A percentile compares a stretch with the other conserved stretches of the same genome.
phyloP scores from a whole-genome alignment of 73 alveolate genomes.

The Paramecium primaurelia region DNA sequence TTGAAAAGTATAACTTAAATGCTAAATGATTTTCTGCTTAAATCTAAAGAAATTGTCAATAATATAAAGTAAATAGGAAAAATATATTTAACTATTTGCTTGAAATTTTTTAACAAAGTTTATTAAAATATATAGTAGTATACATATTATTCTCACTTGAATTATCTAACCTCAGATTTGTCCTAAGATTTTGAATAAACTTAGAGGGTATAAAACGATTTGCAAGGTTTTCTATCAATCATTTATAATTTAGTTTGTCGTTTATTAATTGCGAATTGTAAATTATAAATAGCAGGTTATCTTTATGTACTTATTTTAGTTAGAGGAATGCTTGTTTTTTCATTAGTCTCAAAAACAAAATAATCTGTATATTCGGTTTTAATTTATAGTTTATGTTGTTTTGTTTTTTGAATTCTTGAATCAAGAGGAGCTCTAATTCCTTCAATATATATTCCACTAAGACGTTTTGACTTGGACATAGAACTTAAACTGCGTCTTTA shows the following conservation, averaged over 20 bases:
- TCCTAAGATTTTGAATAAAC: background rate
- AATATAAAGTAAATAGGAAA: background rate
- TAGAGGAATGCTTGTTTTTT: background rate
- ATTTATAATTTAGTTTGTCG: background rate
- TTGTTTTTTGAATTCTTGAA: background rate
- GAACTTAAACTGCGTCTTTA: background rate
- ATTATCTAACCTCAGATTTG: background rate
- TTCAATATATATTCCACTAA: background rate
- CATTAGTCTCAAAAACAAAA: background rate
- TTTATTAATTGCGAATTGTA: background rate
- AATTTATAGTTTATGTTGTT: background rate
- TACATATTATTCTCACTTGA: background rate
- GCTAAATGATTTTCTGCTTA: background rate
- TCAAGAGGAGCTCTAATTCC: background rate
- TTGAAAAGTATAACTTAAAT: too few relatives aligned
- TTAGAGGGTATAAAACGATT: background rate
- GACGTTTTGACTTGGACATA: background rate
- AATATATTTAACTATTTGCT: background rate
- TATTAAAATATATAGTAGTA: background rate
- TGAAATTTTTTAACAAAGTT: background rate
- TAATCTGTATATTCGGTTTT: background rate
- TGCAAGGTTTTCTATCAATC: background rate
- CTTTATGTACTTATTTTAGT: background rate
- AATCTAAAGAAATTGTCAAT: background rate
- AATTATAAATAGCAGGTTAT: background rate